Conservation (phyloP, 768 basidiomycete genomes). For the Neoboletus magnificus region DNA sequence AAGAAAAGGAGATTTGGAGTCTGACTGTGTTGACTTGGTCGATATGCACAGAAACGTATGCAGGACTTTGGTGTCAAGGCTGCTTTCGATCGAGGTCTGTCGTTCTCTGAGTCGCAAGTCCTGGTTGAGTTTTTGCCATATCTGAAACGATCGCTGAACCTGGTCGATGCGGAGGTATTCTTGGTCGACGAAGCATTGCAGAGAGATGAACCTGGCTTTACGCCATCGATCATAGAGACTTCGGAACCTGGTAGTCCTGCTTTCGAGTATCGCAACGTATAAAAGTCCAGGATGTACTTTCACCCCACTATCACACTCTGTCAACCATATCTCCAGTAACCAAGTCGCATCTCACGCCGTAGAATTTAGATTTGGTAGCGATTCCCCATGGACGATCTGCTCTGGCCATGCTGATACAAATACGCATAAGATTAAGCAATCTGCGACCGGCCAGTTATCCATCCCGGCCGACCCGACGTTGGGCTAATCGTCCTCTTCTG, state of each 20-base stretch:
- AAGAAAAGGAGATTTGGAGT: not conserved
- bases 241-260: conserved; percentile 87
- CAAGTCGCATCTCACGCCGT: not conserved
- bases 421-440: conserved; percentile 3
- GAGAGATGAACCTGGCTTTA: conserved; percentile 56
- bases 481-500: conserved; percentile 3
- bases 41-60: conserved; percentile 66
- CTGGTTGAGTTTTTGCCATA: conserved; percentile 72
- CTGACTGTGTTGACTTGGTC: not conserved
- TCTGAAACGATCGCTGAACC: conserved; percentile 69
- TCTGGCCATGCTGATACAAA: not conserved
- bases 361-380: not conserved
- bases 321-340: not conserved
- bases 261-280: conserved; percentile 83
- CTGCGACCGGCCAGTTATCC: too few species aligned
- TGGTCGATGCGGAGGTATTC: conserved; percentile 68
- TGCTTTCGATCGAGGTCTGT: conserved; percentile 79
- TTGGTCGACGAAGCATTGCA: conserved; percentile 65
- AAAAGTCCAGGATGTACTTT: not conserved
- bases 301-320: not conserved
- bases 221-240: conserved; percentile 67
- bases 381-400: not conserved
- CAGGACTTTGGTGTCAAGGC: conserved; percentile 66
- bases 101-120: conserved; percentile 79
- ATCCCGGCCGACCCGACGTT: not conserved